A percentile compares a stretch with the other conserved stretches of the same genome.
Conservation (phyloP, 2,329 filamentous ascomycete genomes). For the Trichoderma pleuroti region DNA sequence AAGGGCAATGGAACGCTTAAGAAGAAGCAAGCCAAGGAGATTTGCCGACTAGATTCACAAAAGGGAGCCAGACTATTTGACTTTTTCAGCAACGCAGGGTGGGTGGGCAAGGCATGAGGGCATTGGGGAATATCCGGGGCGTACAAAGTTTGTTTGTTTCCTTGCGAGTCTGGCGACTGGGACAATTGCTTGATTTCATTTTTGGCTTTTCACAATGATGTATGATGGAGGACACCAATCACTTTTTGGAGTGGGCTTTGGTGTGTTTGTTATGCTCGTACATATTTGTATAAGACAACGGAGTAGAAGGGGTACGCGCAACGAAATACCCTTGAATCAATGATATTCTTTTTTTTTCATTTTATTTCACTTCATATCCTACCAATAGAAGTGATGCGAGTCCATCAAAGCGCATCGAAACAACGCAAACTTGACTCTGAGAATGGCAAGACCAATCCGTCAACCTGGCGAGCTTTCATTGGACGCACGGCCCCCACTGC, state of each 20-base stretch:
- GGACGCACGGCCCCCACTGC: not conserved
- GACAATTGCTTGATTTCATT: not conserved
- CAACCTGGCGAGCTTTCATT: not conserved
- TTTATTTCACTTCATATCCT: too few relatives aligned
- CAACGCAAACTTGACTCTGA: not conserved
- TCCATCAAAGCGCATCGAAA: not conserved
- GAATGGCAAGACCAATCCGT: not conserved
- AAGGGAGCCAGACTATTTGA: constrained; percentile 88
- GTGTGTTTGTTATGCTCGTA: not conserved
- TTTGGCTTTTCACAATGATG: not conserved
- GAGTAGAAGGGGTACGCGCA: not conserved
- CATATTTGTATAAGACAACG: not conserved
- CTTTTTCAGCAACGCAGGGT: constrained; percentile 89
- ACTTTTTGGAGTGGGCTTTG: not conserved
- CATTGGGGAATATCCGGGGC: not conserved
- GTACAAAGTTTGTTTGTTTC: not conserved
- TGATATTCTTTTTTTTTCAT: not conserved
- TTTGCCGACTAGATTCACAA: constrained; percentile 77
- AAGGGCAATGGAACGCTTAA: constrained; percentile 85
- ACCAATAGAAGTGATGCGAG: not conserved
- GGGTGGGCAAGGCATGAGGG: constrained; percentile 75
- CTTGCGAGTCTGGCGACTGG: not conserved
- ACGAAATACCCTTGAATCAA: not conserved
- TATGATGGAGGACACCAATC: not conserved
- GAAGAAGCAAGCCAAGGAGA: constrained; percentile 88